Percentiles rank a stretch among this genome's conserved stretches.
These are phyloP conservation scores for Fusarium buxicola DNA, from an alignment of 2,329 filamentous ascomycete genomes.

Conservation along the genomic window DNA sequence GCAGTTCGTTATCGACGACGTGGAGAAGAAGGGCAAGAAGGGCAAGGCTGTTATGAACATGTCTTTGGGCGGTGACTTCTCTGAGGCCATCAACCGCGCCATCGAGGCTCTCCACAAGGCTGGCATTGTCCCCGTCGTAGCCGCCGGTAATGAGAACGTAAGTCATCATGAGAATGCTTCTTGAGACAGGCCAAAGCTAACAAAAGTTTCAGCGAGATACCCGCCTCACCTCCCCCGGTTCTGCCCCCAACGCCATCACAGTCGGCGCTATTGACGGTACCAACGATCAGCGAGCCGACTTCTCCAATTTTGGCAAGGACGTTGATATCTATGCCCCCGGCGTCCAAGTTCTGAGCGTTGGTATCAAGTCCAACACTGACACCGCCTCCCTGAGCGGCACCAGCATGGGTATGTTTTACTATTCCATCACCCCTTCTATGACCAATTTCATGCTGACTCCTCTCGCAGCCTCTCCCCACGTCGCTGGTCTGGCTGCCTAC, in stretches of 20 bases:
- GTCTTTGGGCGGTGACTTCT: slow-evolving; percentile 66
- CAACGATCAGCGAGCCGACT: slow-evolving; percentile 61
- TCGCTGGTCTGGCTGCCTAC: slow-evolving; percentile 76
- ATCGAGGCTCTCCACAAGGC: slow-evolving; percentile 61
- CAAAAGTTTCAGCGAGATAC: slow-evolving; percentile 57
- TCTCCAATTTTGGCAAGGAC: slow-evolving; percentile 67
- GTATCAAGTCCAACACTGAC: slow-evolving; percentile 61
- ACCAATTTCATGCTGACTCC: slow-evolving; percentile 25
- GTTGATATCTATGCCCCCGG: slow-evolving; percentile 70
- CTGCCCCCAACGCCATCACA: slow-evolving; percentile 66
- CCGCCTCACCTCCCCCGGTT: slow-evolving; percentile 63
- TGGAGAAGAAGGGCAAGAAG: slow-evolving; percentile 51
- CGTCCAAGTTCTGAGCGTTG: slow-evolving; percentile 64
- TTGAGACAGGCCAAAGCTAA: slow-evolving; percentile 13
- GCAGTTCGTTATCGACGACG: slow-evolving; percentile 65
- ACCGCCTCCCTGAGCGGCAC: slow-evolving; percentile 63
- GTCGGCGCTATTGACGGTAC: slow-evolving; percentile 68
- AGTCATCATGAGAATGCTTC: slow-evolving; percentile 20
- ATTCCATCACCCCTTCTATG: neutral
- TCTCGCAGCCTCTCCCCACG: slow-evolving; percentile 68
- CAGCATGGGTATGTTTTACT: slow-evolving; percentile 62
- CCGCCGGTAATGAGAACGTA: slow-evolving; percentile 68
- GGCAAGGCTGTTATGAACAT: slow-evolving; percentile 73
- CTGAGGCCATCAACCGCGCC: slow-evolving; percentile 65
- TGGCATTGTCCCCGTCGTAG: slow-evolving; percentile 68